A percentile compares a stretch with the other conserved stretches of the same genome.
These are phyloP conservation scores for Akanthomyces lecanii DNA, from an alignment of 2,329 filamentous ascomycete genomes.

Conservation along the genomic window DNA sequence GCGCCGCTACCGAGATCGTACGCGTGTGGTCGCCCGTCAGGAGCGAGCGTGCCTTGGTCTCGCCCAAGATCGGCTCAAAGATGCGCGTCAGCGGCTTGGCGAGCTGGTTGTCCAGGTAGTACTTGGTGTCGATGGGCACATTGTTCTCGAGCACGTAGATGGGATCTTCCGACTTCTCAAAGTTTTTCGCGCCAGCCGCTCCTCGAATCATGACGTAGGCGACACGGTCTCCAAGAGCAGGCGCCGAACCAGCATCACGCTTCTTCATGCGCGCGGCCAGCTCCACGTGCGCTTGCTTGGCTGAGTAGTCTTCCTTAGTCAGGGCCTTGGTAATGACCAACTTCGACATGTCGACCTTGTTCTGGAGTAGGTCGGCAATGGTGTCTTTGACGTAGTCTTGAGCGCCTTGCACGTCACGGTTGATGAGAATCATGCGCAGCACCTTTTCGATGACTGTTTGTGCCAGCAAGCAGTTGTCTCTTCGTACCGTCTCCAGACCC, in stretches of 20 bases:
- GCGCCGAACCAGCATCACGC: slow-evolving; percentile 90
- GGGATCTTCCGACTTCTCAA: slow-evolving; percentile 94
- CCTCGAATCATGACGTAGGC: slow-evolving; percentile 98
- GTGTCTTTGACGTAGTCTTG: slow-evolving; percentile 98
- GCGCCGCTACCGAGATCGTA: slow-evolving; percentile 87
- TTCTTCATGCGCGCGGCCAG: slow-evolving; percentile 96
- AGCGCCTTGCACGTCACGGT: slow-evolving; percentile 82
- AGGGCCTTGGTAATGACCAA: slow-evolving; percentile 98
- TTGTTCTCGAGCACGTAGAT: slow-evolving; percentile 98
- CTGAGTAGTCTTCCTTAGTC: slow-evolving; percentile 82
- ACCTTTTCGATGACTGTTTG: slow-evolving; percentile 98
- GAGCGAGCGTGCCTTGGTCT: slow-evolving; percentile 81
- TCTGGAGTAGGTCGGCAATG: slow-evolving; percentile 91
- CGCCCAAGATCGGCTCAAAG: slow-evolving; percentile 95
- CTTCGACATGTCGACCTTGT: slow-evolving; percentile 98
- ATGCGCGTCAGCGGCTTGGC: slow-evolving; percentile 91
- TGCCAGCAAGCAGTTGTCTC: slow-evolving; percentile 93
- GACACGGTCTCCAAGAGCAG: slow-evolving; percentile 88
- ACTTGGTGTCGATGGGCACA: slow-evolving; percentile 94
- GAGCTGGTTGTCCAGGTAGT: slow-evolving; percentile 97
- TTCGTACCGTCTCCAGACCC: slow-evolving; percentile 94
- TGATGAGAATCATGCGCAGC: slow-evolving; percentile 90
- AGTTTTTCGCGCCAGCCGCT: slow-evolving; percentile 84
- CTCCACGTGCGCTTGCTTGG: slow-evolving; percentile 94
- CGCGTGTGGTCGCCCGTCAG: slow-evolving; percentile 92